phyloP scores from a whole-genome alignment of 805 yeast genomes.

The Zygosaccharomyces siamensis region DNA sequence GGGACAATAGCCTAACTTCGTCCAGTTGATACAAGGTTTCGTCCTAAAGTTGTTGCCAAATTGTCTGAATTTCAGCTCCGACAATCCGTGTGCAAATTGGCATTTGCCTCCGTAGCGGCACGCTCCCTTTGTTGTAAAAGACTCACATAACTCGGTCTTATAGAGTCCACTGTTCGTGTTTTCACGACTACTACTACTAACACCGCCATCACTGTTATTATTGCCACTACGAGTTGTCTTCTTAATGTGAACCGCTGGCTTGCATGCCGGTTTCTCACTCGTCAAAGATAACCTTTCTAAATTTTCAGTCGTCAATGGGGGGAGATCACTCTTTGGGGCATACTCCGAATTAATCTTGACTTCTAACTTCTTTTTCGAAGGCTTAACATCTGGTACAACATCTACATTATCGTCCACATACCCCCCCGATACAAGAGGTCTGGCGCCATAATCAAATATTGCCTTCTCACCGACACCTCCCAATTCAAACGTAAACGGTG shows the following conservation, averaged over 20 bases:
- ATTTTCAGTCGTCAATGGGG: conserved; percentile 33
- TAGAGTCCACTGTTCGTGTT: conserved; percentile 59
- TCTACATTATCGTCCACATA: not conserved
- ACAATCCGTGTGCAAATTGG: conserved; percentile 88
- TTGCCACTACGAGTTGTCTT: conserved; percentile 7
- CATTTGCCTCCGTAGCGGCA: conserved; percentile 91
- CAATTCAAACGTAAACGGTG: not conserved
- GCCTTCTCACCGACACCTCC: not conserved
- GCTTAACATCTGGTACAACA: not conserved
- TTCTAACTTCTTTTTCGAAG: conserved; percentile 17
- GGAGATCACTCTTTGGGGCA: conserved; percentile 16
- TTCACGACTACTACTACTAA: not conserved
- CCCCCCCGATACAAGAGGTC: not conserved
- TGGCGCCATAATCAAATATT: not conserved
- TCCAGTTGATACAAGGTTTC: conserved; percentile 87
- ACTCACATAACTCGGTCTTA: conserved; percentile 86
- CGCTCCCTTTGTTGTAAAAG: conserved; percentile 59
- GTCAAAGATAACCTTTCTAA: conserved; percentile 22
- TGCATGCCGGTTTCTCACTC: conserved; percentile 2
- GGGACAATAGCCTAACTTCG: conserved; percentile 72
- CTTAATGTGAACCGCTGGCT: conserved; percentile 6
- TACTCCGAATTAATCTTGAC: conserved; percentile 29
- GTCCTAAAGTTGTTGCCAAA: conserved; percentile 79
- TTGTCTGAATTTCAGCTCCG: conserved; percentile 66
- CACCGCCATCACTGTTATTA: conserved; percentile 6